Evolutionary conservation across 2,329 filamentous ascomycete genomes (phyloP).

Genomic region (Thelonectria discophora): DNA sequence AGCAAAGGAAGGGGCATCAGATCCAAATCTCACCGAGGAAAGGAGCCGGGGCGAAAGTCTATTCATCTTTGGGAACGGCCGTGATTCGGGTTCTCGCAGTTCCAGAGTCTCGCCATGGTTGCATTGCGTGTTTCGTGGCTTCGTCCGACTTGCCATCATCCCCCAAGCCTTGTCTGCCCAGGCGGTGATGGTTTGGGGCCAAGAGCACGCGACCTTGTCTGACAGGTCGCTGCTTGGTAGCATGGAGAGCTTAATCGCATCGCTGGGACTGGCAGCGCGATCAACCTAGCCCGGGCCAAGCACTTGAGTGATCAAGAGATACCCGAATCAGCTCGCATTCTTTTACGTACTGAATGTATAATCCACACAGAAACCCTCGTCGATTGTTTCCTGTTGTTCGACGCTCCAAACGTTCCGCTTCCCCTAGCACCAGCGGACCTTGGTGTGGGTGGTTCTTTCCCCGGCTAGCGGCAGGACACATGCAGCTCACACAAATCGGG

Average conservation of each 20-base stretch:
- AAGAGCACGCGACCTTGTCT: conserved; percentile 15
- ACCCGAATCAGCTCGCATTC: neutral
- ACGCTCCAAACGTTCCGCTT: neutral
- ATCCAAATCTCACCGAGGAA: neutral
- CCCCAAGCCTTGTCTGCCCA: neutral
- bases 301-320: neutral
- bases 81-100: conserved; percentile 10
- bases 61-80: neutral
- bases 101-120: neutral
- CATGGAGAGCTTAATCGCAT: conserved; percentile 4
- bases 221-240: neutral
- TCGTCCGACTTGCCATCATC: neutral
- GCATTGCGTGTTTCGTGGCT: neutral
- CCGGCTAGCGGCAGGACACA: conserved; percentile 1
- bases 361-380: conserved; percentile 3
- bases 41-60: neutral
- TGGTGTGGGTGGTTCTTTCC: neutral
- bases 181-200: conserved; percentile 8
- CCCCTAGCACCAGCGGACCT: neutral
- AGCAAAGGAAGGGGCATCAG: neutral
- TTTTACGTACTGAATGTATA: conserved; percentile 11
- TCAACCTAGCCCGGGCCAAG: neutral
- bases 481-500: conserved; percentile 15
- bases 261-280: neutral
- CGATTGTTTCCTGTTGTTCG: neutral